phyloP scores from a whole-genome alignment of 257 asterid species.

The Gardenia jasminoides region DNA sequence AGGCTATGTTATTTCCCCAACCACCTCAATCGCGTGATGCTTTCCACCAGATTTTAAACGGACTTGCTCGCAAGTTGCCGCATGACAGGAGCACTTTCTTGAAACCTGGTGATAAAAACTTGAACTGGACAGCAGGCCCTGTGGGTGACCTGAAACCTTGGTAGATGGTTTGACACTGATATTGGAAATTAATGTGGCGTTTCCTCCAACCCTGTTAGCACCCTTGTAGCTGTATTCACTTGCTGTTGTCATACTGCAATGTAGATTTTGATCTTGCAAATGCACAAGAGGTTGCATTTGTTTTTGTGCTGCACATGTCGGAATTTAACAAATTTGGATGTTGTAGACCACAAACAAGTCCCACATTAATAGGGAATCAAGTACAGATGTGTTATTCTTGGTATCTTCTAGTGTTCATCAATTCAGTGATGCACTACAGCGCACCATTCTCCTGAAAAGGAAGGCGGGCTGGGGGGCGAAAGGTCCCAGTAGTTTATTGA shows the following conservation, averaged over 20 bases:
- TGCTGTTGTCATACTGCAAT: neutral
- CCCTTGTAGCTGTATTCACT: neutral
- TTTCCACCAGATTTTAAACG: slow-evolving; percentile 85
- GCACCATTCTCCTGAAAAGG: no score
- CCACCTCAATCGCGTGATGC: slow-evolving; percentile 86
- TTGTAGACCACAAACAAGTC: no score
- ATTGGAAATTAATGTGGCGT: no score
- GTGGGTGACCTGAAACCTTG: slow-evolving; percentile 80
- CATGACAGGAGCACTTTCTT: slow-evolving; percentile 50
- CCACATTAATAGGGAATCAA: no score
- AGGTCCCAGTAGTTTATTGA: no score
- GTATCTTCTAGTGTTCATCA: no score
- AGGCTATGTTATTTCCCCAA: slow-evolving; percentile 85
- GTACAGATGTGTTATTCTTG: no score
- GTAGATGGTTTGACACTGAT: slow-evolving; percentile 25
- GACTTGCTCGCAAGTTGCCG: slow-evolving; percentile 80
- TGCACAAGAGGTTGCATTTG: slow-evolving; percentile 7
- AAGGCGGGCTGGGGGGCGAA: no score
- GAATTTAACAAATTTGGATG: no score
- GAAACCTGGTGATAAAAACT: slow-evolving; percentile 52
- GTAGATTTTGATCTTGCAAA: slow-evolving; percentile 13
- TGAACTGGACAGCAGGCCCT: slow-evolving; percentile 95
- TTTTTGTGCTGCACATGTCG: neutral
- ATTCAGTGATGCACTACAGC: no score
- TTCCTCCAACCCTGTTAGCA: neutral